Evolutionary conservation across 148 eudicot genomes (phyloP), one percentile per base, ranked within the genome.

Genomic region (Pharnaceum exiguum): DNA sequence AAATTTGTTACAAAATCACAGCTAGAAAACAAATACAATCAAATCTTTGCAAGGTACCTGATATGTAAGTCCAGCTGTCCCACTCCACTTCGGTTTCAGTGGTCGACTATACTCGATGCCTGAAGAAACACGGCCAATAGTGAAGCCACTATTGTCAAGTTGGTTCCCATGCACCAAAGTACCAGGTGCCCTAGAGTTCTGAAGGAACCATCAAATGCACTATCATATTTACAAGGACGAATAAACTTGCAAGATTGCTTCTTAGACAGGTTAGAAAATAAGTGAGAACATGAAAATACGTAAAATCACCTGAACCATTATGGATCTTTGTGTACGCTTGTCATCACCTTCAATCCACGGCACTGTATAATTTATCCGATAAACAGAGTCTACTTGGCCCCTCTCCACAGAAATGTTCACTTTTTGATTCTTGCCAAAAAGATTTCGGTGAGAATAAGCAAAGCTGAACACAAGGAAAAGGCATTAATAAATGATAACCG

Each of bases 271-370:
- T 12, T 21, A 62, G 13, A 45, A 28, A 4, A 35, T 17, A 58
- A 10, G 54, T 10, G 21, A 36, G 24, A 44, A 54, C n/a, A n/a
- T n/a, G n/a, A 42, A 27, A 65, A 15, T 39, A 19, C 23, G 21
- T 26, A 37, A 42, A 52, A 61, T 25, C 74, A 85, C 99, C 96
- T 93, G 99, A 68, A 93, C 62, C 88, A 83, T 83, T 45, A 93
- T 86, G 59, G 96, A 75, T 70, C 90, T 83, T 36, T 87, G 85
- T n/a, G 99, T 93, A 63, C 96, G 79, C 70, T 83, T 93, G 70
- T 93, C 99, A 75, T 93, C 99, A 66, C 95, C 95, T 73, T 93
- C 96, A 71, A 93, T 89, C 99, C 99, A 93, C 4, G 99, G 99
- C 57, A 85, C 96, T 51, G 96, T 93, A 74, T 85, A 89, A 69